A percentile compares a stretch with the other conserved stretches of the same genome.
phyloP scores from a whole-genome alignment of 768 basidiomycete genomes.

The Naganishia friedmannii region DNA sequence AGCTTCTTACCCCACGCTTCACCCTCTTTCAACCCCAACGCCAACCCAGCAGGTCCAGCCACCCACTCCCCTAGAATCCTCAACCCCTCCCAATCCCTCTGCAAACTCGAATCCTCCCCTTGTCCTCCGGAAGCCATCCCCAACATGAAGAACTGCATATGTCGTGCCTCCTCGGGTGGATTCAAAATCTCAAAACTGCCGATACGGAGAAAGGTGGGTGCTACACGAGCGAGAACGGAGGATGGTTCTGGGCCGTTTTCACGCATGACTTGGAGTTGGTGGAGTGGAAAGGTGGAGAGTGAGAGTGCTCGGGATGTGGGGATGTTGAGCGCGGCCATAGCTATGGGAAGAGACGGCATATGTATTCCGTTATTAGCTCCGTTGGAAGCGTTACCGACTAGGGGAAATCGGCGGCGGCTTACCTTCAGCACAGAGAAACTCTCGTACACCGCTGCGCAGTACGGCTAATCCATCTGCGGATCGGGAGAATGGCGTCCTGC shows the following conservation, averaged over 20 bases:
- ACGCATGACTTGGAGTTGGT: constrained; percentile 68
- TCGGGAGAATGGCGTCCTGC: constrained; percentile 89
- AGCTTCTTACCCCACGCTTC: constrained; percentile 69
- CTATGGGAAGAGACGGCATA: constrained; percentile 48
- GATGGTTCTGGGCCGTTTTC: constrained; percentile 67
- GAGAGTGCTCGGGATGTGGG: constrained; percentile 83
- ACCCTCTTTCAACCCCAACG: constrained; percentile 55
- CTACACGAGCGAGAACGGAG: constrained; percentile 72
- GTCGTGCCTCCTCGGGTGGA: constrained; percentile 57
- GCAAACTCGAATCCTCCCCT: constrained; percentile 52
- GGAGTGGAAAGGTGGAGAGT: constrained; percentile 64
- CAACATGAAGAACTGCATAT: constrained; percentile 54
- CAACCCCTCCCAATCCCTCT: constrained; percentile 69
- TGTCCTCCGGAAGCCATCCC: constrained; percentile 31
- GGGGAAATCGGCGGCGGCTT: constrained; percentile 25
- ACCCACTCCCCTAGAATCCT: constrained; percentile 75
- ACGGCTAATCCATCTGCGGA: constrained; percentile 93
- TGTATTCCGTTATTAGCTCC: constrained; percentile 51
- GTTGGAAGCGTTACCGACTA: constrained; percentile 35
- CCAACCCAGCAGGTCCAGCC: constrained; percentile 48
- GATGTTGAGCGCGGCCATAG: constrained; percentile 74
- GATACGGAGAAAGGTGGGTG: constrained; percentile 86
- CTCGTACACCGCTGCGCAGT: constrained; percentile 86
- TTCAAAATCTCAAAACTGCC: constrained; percentile 86
- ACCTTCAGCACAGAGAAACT: constrained; percentile 89